Conservation (phyloP, 2,329 filamentous ascomycete species). For the Alternaria ventricosa region DNA sequence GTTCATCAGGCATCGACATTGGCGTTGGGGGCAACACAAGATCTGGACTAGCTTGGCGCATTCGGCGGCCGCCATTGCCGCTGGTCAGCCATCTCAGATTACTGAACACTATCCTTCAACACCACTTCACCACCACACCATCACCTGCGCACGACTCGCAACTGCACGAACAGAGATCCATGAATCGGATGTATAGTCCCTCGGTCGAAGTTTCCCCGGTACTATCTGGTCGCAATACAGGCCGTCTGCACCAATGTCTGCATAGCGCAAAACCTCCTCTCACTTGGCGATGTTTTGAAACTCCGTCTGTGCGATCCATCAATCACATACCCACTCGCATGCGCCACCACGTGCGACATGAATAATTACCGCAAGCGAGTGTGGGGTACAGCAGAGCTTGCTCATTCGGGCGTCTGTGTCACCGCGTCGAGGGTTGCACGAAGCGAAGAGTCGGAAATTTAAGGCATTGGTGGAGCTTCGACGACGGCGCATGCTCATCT, state of each 20-base stretch:
- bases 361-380: background rate
- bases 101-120: background rate
- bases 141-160: background rate
- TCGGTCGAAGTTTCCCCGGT: background rate
- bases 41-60: background rate
- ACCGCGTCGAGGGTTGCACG: background rate
- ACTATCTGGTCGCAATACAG: background rate
- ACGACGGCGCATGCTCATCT: background rate
- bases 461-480: conserved; percentile 1
- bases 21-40: background rate
- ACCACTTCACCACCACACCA: background rate
- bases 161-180: background rate
- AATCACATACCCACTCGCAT: background rate
- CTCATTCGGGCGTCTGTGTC: background rate
- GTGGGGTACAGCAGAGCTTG: background rate
- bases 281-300: background rate
- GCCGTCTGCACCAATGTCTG: background rate
- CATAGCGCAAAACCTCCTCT: background rate
- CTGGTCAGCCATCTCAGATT: background rate
- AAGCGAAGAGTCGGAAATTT: background rate
- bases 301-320: background rate
- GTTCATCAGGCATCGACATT: background rate
- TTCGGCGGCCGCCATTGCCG: background rate
- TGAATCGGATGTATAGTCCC: background rate
- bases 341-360: background rate